phyloP scores from a whole-genome alignment of 73 alveolate genomes.

The Stentor coeruleus region DNA sequence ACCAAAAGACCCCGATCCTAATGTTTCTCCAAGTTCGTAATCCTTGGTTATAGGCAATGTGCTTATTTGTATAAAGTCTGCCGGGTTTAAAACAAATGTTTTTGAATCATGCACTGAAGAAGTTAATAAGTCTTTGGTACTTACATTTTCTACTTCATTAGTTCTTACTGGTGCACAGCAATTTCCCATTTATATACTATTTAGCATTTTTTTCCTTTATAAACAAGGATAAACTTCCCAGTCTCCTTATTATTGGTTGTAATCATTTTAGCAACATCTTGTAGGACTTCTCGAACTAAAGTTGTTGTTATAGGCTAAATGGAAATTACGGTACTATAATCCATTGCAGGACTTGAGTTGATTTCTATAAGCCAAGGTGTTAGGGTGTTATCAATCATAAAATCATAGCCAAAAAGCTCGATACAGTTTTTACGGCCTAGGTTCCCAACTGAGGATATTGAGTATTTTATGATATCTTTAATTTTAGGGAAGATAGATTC shows the following conservation, averaged over 20 bases:
- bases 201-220: too few species aligned
- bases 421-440: slow-evolving; percentile 74
- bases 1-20: slow-evolving; percentile 39
- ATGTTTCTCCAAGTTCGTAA: slow-evolving; percentile 33
- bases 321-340: slow-evolving; percentile 89
- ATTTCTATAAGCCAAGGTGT: slow-evolving; percentile 82
- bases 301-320: too few species aligned
- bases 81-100: background rate
- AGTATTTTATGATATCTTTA: too few species aligned
- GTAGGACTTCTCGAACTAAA: too few species aligned
- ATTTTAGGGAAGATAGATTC: too few species aligned
- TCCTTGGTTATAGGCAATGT: background rate
- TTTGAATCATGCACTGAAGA: background rate
- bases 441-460: too few species aligned
- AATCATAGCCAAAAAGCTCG: slow-evolving; percentile 94
- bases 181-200: background rate
- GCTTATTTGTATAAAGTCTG: background rate
- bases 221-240: too few species aligned
- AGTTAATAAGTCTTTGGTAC: too few species aligned
- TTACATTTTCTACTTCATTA: too few species aligned
- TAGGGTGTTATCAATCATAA: slow-evolving; percentile 83
- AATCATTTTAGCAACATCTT: too few species aligned
- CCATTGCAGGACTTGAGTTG: slow-evolving; percentile 85
- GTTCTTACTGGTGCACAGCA: background rate
- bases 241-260: too few species aligned